phyloP scores from a whole-genome alignment of 2,329 filamentous ascomycete genomes.

The Laburnicola sp. region DNA sequence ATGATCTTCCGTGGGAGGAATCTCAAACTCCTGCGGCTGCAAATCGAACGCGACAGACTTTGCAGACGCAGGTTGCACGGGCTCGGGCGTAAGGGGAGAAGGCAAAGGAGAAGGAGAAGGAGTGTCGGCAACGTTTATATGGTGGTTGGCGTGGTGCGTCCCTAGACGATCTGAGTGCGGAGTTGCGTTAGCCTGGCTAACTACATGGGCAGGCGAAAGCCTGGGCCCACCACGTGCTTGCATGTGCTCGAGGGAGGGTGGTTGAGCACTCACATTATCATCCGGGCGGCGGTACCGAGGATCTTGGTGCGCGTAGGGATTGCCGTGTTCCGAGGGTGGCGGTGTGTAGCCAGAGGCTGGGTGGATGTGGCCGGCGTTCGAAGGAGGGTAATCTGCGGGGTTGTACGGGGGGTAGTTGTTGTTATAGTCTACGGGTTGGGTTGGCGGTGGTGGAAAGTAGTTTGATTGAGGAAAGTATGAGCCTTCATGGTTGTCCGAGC shows the following conservation, averaged over 20 bases:
- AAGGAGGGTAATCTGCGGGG: conserved; percentile 49
- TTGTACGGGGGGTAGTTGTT: conserved; percentile 39
- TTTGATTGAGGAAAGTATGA: conserved; percentile 52
- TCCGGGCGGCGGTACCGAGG: conserved; percentile 44
- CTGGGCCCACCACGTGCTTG: conserved; percentile 42
- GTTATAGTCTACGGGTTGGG: conserved; percentile 34
- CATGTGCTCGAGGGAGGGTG: conserved; percentile 36
- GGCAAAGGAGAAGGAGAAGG: background rate
- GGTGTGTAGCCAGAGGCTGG: conserved; percentile 37
- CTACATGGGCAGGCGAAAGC: conserved; percentile 29
- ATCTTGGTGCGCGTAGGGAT: conserved; percentile 27
- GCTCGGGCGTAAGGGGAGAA: conserved; percentile 19
- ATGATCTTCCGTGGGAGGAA: background rate
- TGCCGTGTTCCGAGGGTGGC: conserved; percentile 34
- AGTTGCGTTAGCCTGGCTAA: conserved; percentile 18
- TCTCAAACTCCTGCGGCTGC: conserved; percentile 30
- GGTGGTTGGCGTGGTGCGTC: background rate
- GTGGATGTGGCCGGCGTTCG: conserved; percentile 16
- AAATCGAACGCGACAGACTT: conserved; percentile 48
- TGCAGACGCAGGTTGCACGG: conserved; percentile 19
- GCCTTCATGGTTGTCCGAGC: conserved; percentile 33
- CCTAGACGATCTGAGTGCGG: conserved; percentile 31
- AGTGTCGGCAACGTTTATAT: background rate
- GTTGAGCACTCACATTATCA: conserved; percentile 56
- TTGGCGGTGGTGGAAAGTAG: conserved; percentile 55